Evolutionary conservation across 179 eudicot species (phyloP), one percentile per base, ranked within the genome.

Genomic region (Heliamphora pulchella): DNA sequence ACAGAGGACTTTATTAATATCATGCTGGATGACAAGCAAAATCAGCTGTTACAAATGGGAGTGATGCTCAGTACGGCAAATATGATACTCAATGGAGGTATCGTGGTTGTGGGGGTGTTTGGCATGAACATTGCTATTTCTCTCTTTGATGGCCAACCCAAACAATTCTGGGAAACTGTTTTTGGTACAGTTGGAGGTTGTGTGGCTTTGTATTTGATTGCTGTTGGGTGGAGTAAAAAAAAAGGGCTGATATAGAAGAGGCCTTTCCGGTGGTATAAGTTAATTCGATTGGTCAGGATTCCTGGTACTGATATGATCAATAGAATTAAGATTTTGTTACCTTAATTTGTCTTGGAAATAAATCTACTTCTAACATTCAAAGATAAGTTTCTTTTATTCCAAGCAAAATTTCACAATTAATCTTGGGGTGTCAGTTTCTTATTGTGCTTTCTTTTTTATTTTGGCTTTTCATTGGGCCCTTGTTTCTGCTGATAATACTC

Each of bases 21-120:
- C 53, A 87, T 90, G 93, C 77, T 89, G 77, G 93, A 89, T 47
- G 91, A 90, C 77, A 90, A 90, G 80, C 90, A 87, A 65, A 90
- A 90, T 80, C 90, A 89, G 83, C 82, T 90, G 66, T 81, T 90
- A 50, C 88, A 90, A 81, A 90, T 90, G 93, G 91, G 93, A 43
- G 92, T 89, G 71, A 86, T 87, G 89, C 82, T 90, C 9, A 89
- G 87, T 70, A 83, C 90, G 1, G 88, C 87, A 68, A 87, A 78
- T 83, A 81, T 90, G 87, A 83, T 90, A 59, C 70, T 88, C 9
- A 90, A 90, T 76, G 88, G 84, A 7, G 90, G 88, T 57, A 81
- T 89, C 61, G 91, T 83, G 46, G 91, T 87, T 13, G 89, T 81
- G 47, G 91, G 93, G 6, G 0, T 86, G 39, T 88, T 89, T 74